Base-by-base conservation (phyloP, 2,329 filamentous ascomycete species). In the Parastagonospora nodorum region DNA sequence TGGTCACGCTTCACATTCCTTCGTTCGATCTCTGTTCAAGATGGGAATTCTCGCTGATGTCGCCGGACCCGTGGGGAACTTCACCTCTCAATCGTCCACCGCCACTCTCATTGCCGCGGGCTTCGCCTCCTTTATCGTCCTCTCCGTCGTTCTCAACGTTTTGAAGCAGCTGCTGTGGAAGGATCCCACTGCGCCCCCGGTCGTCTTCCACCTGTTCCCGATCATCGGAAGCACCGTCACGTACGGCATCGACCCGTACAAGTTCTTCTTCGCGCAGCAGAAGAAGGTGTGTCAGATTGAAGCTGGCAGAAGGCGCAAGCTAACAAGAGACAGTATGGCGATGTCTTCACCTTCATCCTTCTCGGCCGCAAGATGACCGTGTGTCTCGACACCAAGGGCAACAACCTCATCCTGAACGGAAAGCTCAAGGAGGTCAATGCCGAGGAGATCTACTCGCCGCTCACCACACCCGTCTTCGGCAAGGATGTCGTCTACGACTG, bases 231-330 rank as follows among this genome's bases (percentile, higher is more conserved):
- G 88, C 79, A 97, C 94, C 53, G 81, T 97, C 66, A 89, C 85
- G 38, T 99, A 97, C 77, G 93, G 93, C 74, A 97, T 97, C 76
- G 91, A 97, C 69, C 93, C 93, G 12, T 92, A 90, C 68, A 81
- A 80, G 44, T 97, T 97, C 82, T 96, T 97, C 79, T 81, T 82
- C 51, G 64, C 81, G 64, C 83, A 86, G 76, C 83, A 86, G 64
- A 81, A 83, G 66, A 95, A 95, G 87, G 89, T 92, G 67, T 55
- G 66, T 57, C 49, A 37, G 30, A 48, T 32, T 37, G 16, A 7
- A 19, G 10, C 38, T 50, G 42, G 46, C 50, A 45, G n/a, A 16
- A 5, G 12, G 43, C 36, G 15, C 36, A 44, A 45, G 52, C 66
- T 73, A 49, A 74, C 59, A 16, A 4, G 11, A 30, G 44, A 30